phyloP scores from a whole-genome alignment of 331 rosid genomes.

The Rhamnella rubrinervis region DNA sequence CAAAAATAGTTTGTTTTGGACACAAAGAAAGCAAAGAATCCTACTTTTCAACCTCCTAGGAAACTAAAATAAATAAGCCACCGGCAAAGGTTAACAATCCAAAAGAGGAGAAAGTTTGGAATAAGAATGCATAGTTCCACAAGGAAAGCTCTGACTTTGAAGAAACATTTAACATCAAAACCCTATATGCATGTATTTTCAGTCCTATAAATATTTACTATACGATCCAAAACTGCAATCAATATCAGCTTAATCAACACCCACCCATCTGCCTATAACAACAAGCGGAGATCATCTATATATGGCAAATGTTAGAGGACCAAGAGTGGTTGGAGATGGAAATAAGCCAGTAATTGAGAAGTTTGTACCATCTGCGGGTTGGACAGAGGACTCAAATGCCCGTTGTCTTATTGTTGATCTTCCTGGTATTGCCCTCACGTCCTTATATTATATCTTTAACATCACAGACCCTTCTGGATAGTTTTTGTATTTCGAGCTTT shows the following conservation, averaged over 20 bases:
- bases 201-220: background rate
- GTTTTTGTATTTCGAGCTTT: too few relatives aligned
- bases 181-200: background rate
- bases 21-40: constrained; percentile 52
- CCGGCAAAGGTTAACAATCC: constrained; percentile 32
- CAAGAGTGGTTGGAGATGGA: constrained; percentile 31
- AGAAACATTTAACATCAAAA: background rate
- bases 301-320: constrained; percentile 41
- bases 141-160: constrained; percentile 36
- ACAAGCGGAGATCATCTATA: background rate
- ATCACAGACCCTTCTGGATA: too few relatives aligned
- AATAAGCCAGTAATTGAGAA: constrained; percentile 26
- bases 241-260: too few relatives aligned
- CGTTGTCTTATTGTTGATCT: constrained; percentile 68
- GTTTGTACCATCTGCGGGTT: constrained; percentile 50
- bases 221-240: too few relatives aligned
- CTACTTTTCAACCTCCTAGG: constrained; percentile 17
- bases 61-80: constrained; percentile 22
- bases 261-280: too few relatives aligned
- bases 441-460: too few relatives aligned
- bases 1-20: constrained; percentile 11
- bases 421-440: constrained; percentile 42
- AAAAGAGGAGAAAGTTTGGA: constrained; percentile 52
- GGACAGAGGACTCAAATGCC: constrained; percentile 53
- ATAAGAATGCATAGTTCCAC: constrained; percentile 44